Conservation (phyloP, 2,329 filamentous ascomycete genomes). For the Penicillium brevicompactum region DNA sequence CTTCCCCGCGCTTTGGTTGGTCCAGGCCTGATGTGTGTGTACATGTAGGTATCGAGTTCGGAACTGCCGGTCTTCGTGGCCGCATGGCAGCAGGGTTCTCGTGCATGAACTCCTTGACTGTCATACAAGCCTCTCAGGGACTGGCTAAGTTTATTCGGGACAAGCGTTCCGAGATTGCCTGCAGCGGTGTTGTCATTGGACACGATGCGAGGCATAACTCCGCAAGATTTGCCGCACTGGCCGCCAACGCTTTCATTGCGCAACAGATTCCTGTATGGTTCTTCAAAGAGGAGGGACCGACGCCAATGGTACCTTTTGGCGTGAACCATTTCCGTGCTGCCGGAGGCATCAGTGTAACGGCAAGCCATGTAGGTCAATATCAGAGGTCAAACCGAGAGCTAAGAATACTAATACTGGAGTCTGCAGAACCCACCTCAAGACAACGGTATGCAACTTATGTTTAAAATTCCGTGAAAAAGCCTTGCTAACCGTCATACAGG, state of each 20-base stretch:
- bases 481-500: constrained; percentile 36
- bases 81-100: constrained; percentile 67
- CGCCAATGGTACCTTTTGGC: constrained; percentile 64
- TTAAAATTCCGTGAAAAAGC: too few relatives aligned
- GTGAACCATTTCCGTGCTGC: constrained; percentile 56
- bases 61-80: constrained; percentile 64
- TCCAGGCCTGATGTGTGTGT: constrained; percentile 10
- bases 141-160: constrained; percentile 61
- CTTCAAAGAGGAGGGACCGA: constrained; percentile 59
- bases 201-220: constrained; percentile 67
- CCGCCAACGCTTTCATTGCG: constrained; percentile 61
- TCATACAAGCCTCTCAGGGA: constrained; percentile 67
- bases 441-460: constrained; percentile 48
- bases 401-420: constrained; percentile 8
- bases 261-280: constrained; percentile 62
- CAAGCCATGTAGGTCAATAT: constrained; percentile 54
- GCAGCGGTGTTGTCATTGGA: constrained; percentile 60
- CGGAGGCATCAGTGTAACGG: constrained; percentile 67
- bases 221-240: constrained; percentile 60
- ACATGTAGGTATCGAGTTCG: constrained; percentile 57
- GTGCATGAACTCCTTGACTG: constrained; percentile 60
- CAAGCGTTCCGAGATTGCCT: constrained; percentile 44
- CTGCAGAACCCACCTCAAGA: constrained; percentile 61
- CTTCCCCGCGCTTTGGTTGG: background rate
- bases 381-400: background rate